These are phyloP conservation scores for Xylariomycetidae sp. DNA, from an alignment of 2,329 filamentous ascomycete species.

Conservation along the genomic window DNA sequence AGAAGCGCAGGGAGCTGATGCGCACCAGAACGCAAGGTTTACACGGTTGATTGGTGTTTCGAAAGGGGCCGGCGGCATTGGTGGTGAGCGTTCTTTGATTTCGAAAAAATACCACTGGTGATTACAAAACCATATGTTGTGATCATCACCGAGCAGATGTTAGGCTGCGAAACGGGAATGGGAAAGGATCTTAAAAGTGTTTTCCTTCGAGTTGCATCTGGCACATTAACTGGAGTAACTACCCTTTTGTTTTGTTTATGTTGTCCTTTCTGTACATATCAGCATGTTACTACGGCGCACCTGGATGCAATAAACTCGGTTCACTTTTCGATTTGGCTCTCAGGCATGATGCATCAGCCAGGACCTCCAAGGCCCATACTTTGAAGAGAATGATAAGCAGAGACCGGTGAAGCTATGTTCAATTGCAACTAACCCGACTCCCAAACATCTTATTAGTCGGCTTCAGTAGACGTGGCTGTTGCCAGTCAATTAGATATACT, in stretches of 20 bases:
- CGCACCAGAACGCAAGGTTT: slow-evolving; percentile 52
- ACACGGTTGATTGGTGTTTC: slow-evolving; percentile 28
- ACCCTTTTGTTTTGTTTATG: too few relatives aligned
- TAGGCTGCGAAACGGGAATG: background rate
- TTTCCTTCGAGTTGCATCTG: background rate
- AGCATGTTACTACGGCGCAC: background rate
- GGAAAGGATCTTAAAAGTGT: slow-evolving; percentile 1
- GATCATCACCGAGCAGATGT: background rate
- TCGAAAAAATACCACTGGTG: background rate
- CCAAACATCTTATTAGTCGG: too few relatives aligned
- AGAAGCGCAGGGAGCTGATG: slow-evolving; percentile 61
- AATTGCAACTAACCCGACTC: too few relatives aligned
- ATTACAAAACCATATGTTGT: background rate
- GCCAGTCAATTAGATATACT: too few relatives aligned
- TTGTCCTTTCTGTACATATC: slow-evolving; percentile 2
- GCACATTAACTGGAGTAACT: too few relatives aligned
- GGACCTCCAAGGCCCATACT: too few relatives aligned
- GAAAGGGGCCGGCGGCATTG: background rate
- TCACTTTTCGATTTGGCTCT: too few relatives aligned
- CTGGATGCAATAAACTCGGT: too few relatives aligned
- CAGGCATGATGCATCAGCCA: too few relatives aligned
- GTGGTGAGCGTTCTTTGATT: slow-evolving; percentile 2
- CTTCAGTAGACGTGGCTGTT: too few relatives aligned
- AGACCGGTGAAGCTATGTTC: too few relatives aligned
- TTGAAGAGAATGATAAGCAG: too few relatives aligned